A percentile compares a stretch with the other conserved stretches of the same genome.
These are phyloP conservation scores for Boletus holoroseus DNA, from an alignment of 1,284 basidiomycete species.

Conservation along the genomic window DNA sequence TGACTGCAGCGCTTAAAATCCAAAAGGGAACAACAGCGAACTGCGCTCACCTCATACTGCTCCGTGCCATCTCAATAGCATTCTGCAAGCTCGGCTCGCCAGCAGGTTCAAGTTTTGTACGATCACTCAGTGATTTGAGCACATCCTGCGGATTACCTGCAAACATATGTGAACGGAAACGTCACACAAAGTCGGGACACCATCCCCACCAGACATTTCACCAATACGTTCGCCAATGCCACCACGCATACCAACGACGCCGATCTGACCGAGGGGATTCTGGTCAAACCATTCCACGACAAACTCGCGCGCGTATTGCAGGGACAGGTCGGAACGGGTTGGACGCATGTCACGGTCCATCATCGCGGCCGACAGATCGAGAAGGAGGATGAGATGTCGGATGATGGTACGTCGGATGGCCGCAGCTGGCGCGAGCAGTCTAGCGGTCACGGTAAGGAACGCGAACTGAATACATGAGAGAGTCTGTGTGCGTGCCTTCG, in stretches of 20 bases:
- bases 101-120: constrained; percentile 81
- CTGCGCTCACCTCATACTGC: constrained; percentile 69
- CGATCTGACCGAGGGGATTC: constrained; percentile 97
- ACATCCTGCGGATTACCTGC: constrained; percentile 94
- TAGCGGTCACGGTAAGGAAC: constrained; percentile 28
- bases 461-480: constrained; percentile 1
- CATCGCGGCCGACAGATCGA: constrained; percentile 92
- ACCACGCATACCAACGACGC: constrained; percentile 85
- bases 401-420: constrained; percentile 95
- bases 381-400: constrained; percentile 84
- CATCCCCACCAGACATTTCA: constrained; percentile 78
- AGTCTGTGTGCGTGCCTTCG: constrained; percentile 53
- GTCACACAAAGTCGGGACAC: neutral
- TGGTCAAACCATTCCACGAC: constrained; percentile 98
- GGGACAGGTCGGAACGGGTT: constrained; percentile 82
- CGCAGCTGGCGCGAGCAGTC: constrained; percentile 72
- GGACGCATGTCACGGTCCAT: constrained; percentile 93
- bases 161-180: constrained; percentile 1
- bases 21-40: constrained; percentile 17
- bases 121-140: constrained; percentile 77
- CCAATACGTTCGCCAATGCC: constrained; percentile 83
- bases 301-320: constrained; percentile 88
- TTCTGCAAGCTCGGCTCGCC: constrained; percentile 97
- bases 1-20: constrained; percentile 52
- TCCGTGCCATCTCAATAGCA: constrained; percentile 90